These are phyloP conservation scores for Paramarasmius palmivorus DNA, from an alignment of 1,284 basidiomycete species.

Conservation along the genomic window DNA sequence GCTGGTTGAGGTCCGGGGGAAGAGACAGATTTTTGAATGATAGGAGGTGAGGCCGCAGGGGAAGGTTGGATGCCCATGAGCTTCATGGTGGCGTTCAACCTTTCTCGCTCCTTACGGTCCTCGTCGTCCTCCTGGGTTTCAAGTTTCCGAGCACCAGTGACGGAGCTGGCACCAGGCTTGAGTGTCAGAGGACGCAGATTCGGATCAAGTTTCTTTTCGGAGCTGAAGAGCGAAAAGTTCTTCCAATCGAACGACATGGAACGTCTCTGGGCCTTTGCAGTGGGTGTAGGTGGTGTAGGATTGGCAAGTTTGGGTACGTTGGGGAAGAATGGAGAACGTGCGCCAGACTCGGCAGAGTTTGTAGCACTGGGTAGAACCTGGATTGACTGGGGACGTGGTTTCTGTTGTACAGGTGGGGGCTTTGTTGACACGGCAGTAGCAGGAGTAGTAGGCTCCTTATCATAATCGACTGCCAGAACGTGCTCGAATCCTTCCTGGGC, in stretches of 20 bases:
- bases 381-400: slow-evolving; percentile 60
- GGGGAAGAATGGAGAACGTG: slow-evolving; percentile 32
- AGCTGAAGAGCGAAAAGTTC: slow-evolving; percentile 65
- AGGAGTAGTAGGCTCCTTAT: slow-evolving; percentile 50
- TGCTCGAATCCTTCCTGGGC: slow-evolving; percentile 93
- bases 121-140: slow-evolving; percentile 87
- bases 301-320: slow-evolving; percentile 27
- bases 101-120: slow-evolving; percentile 80
- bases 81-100: slow-evolving; percentile 86
- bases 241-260: slow-evolving; percentile 85
- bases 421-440: slow-evolving; percentile 34
- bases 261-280: slow-evolving; percentile 59
- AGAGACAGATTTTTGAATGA: slow-evolving; percentile 43
- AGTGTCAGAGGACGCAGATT: slow-evolving; percentile 73
- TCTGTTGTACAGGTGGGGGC: slow-evolving; percentile 34
- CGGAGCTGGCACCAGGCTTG: slow-evolving; percentile 56
- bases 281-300: slow-evolving; percentile 30
- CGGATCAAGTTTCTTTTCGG: slow-evolving; percentile 62
- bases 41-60: slow-evolving; percentile 32
- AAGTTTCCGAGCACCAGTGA: slow-evolving; percentile 68
- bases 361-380: slow-evolving; percentile 49
- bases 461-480: slow-evolving; percentile 87
- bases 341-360: no score
- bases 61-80: slow-evolving; percentile 85
- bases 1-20: slow-evolving; percentile 35